These are phyloP conservation scores for Aspergillus leporis DNA, from an alignment of 495 filamentous ascomycete genomes.

Conservation along the genomic window DNA sequence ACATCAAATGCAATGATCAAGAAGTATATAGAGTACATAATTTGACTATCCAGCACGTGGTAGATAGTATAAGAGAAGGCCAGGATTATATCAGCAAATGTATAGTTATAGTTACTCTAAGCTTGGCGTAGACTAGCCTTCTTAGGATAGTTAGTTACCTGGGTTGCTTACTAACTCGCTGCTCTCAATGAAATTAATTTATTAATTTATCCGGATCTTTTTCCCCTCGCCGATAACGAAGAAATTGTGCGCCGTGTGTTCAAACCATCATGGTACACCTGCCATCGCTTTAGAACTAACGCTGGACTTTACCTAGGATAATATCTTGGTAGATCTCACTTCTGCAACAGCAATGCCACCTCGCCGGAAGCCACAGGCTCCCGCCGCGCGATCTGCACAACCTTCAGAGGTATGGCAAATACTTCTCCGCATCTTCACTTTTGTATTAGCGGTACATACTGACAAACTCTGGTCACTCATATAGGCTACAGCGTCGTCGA, in stretches of 20 bases:
- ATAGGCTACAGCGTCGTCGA: constrained; percentile 18
- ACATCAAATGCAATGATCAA: background rate
- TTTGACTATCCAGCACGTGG: background rate
- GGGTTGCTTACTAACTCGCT: constrained; percentile 21
- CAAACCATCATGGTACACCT: constrained; percentile 12
- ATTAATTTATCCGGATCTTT: constrained; percentile 20
- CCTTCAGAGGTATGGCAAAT: constrained; percentile 25
- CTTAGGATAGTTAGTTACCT: constrained; percentile 16
- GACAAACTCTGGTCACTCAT: constrained; percentile 4
- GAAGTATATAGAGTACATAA: background rate
- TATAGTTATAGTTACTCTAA: too few species aligned
- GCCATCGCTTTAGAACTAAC: background rate
- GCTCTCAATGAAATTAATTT: constrained; percentile 18
- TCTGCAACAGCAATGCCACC: constrained; percentile 25
- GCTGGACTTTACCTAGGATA: background rate
- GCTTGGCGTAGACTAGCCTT: constrained; percentile 11
- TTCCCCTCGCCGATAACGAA: constrained; percentile 27
- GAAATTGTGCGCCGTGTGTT: constrained; percentile 21
- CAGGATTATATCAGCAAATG: background rate
- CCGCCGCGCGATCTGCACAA: constrained; percentile 22
- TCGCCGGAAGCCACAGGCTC: constrained; percentile 25
- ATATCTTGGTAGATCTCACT: background rate
- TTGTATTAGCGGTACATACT: constrained; percentile 1
- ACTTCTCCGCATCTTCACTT: constrained; percentile 19
- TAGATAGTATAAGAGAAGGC: background rate